A percentile compares a stretch with the other conserved stretches of the same genome.
Conservation (phyloP, 176 grass and related monocot genomes). For the Ananas comosus region DNA sequence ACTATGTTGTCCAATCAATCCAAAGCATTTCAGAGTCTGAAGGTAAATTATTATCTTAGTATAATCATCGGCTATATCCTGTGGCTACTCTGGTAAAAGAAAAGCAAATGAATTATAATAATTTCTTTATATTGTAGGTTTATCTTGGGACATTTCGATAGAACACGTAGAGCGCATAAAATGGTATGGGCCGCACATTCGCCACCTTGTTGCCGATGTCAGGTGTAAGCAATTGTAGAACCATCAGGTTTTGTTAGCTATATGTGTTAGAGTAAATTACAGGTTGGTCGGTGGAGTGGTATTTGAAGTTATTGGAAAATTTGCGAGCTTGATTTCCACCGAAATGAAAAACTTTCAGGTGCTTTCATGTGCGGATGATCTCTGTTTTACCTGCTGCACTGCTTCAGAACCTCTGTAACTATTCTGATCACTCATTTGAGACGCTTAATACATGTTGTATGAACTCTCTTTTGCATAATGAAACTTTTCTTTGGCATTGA, state of each 20-base stretch:
- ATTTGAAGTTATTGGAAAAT: too few relatives aligned
- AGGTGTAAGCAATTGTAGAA: constrained; percentile 32
- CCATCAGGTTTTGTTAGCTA: background rate
- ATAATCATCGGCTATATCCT: background rate
- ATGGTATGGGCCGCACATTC: constrained; percentile 85
- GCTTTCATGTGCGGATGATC: too few relatives aligned
- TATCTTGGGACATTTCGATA: constrained; percentile 47
- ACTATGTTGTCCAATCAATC: constrained; percentile 57
- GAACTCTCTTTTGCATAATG: too few relatives aligned
- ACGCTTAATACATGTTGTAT: too few relatives aligned
- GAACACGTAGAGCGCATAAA: constrained; percentile 70
- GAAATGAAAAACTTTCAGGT: too few relatives aligned
- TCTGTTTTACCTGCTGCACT: too few relatives aligned
- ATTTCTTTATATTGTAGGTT: constrained; percentile 31
- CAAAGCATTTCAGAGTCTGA: constrained; percentile 36
- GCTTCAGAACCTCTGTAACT: too few relatives aligned
- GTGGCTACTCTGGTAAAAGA: background rate
- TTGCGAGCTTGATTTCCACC: too few relatives aligned
- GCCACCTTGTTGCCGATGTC: constrained; percentile 76
- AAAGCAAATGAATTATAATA: background rate
- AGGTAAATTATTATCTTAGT: constrained; percentile 28
- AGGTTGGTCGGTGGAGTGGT: too few relatives aligned
- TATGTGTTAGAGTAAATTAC: too few relatives aligned
- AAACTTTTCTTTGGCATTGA: too few relatives aligned
- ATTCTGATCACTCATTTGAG: too few relatives aligned